Evolutionary conservation across 148 eudicot species (phyloP), one percentile per base, ranked within the genome.

Genomic region (Polygonum maritimum): DNA sequence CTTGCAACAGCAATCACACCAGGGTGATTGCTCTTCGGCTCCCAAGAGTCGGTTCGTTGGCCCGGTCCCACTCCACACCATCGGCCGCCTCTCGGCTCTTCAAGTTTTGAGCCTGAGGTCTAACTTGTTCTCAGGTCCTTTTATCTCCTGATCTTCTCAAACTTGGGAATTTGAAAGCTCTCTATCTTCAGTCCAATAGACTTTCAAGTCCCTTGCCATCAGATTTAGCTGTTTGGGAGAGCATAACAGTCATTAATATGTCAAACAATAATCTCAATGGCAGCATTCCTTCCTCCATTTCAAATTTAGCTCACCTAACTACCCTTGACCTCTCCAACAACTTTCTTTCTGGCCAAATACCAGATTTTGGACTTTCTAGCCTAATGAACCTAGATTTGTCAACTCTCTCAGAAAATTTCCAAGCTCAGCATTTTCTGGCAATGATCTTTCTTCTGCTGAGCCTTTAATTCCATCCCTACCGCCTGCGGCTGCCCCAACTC

Each of bases 181-280:
- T 83, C 18, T 76, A 86, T 76, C 51, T 86, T 39, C 81, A 86
- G 2, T 67, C 76, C 45, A 83, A 86, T 58, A 31, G 48, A 15
- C 79, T 86, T 33, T 77, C 65, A 41, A 84, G 86, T 12, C 74
- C 78, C 57, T 78, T 86, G 19, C 81, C 86, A 47, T 35, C 31
- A 41, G 75, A 87, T 86, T 84, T 87, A 72, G 83, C 91, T 5
- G 83, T 60, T 76, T 93, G 88, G 94, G 75, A 54, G 3, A 83
- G 83, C 77, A 84, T 93, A 31, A 71, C 78, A 0, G 83, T 88
- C 14, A 16, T 67, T 5, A 67, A 91, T 77, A 71, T 89, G 55
- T 88, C 94, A 19, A 83, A 86, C 77, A 93, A 93, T 75, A 76
- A 88, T 69, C 83, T 93, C 41, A 86, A 78, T n/a, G 98, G 98